These are phyloP conservation scores for Oxytropis ochrocephala DNA, from an alignment of 306 rosid species.

Conservation along the genomic window DNA sequence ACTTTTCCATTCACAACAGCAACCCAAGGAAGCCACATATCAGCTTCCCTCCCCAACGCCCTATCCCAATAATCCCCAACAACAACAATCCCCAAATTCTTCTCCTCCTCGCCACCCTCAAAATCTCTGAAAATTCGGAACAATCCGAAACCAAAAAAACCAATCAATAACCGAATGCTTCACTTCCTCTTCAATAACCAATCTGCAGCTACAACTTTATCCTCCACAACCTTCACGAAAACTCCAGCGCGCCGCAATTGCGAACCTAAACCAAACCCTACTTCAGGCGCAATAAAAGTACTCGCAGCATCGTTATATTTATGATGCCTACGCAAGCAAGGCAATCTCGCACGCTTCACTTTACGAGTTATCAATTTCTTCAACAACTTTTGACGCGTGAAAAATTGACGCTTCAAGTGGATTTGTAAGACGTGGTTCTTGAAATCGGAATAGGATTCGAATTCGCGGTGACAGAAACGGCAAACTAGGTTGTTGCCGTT, in stretches of 20 bases:
- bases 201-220: constrained; percentile 86
- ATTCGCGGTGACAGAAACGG: constrained; percentile 62
- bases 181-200: constrained; percentile 82
- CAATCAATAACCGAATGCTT: constrained; percentile 81
- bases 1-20: constrained; percentile 74
- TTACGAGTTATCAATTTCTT: constrained; percentile 44
- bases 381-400: constrained; percentile 53
- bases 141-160: constrained; percentile 80
- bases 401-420: constrained; percentile 49
- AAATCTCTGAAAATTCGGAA: constrained; percentile 72
- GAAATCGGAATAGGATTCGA: constrained; percentile 51
- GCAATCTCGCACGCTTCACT: constrained; percentile 56
- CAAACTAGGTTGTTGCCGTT: constrained; percentile 46
- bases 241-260: constrained; percentile 86
- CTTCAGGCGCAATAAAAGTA: constrained; percentile 41
- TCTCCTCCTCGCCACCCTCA: constrained; percentile 64
- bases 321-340: constrained; percentile 43
- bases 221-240: constrained; percentile 73
- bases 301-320: constrained; percentile 68
- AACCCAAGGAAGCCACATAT: constrained; percentile 89
- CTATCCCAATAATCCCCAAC: constrained; percentile 66
- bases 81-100: constrained; percentile 71
- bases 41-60: constrained; percentile 65
- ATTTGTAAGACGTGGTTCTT: constrained; percentile 67
- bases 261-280: constrained; percentile 73